Evolutionary conservation across 2,329 filamentous ascomycete species (phyloP).

Genomic region (Colletotrichum coccodes): DNA sequence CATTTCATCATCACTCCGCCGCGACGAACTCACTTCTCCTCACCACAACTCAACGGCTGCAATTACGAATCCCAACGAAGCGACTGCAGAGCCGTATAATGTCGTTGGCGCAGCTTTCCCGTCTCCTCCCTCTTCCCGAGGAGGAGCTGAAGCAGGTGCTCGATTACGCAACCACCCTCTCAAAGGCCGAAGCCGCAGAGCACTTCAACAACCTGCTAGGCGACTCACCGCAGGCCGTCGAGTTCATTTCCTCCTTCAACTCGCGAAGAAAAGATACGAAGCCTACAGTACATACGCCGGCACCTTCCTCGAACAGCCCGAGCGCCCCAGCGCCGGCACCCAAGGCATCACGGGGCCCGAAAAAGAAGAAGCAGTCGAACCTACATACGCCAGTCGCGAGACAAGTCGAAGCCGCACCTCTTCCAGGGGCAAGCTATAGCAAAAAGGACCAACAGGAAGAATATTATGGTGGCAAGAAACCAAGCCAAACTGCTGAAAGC

Average conservation of each 20-base stretch:
- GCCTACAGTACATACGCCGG: constrained; percentile 41
- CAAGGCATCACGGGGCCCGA: constrained; percentile 56
- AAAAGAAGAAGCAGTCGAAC: constrained; percentile 68
- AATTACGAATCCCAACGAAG: neutral
- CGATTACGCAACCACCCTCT: constrained; percentile 81
- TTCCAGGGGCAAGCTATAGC: constrained; percentile 74
- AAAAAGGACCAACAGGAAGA: constrained; percentile 78
- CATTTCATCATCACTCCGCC: neutral
- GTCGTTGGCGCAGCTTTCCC: constrained; percentile 76
- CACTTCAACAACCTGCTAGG: constrained; percentile 91
- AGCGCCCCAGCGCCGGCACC: constrained; percentile 54
- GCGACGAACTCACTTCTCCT: neutral
- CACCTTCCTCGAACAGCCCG: constrained; percentile 1
- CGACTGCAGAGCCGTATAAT: constrained; percentile 45
- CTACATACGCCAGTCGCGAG: constrained; percentile 74
- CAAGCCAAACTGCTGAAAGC: constrained; percentile 51
- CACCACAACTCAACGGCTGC: neutral
- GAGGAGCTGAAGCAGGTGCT: constrained; percentile 86
- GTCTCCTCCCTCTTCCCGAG: constrained; percentile 85
- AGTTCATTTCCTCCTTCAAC: constrained; percentile 87
- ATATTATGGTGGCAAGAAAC: constrained; percentile 74
- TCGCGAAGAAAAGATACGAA: constrained; percentile 60
- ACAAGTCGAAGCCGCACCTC: constrained; percentile 71
- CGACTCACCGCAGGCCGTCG: constrained; percentile 79
- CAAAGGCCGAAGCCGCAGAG: constrained; percentile 80